A percentile compares a stretch with the other conserved stretches of the same genome.
These are phyloP conservation scores for Clonostachys sp. DNA, from an alignment of 2,329 filamentous ascomycete genomes.

Conservation along the genomic window DNA sequence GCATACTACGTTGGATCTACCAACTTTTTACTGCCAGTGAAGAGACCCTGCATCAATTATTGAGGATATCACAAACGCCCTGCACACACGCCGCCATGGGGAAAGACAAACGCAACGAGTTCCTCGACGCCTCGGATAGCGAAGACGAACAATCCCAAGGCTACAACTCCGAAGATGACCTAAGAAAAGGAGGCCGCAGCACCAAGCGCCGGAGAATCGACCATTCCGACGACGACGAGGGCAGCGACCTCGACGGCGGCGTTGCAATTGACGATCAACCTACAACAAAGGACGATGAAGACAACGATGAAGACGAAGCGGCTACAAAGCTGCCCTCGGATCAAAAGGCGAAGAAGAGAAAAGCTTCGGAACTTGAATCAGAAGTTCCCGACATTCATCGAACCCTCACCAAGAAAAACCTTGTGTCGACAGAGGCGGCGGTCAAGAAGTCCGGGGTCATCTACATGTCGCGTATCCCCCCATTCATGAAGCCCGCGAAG, in stretches of 20 bases:
- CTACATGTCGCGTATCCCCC: slow-evolving; percentile 79
- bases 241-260: slow-evolving; percentile 16
- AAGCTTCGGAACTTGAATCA: neutral
- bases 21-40: too few relatives aligned
- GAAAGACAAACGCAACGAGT: slow-evolving; percentile 67
- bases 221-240: slow-evolving; percentile 27
- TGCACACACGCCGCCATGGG: slow-evolving; percentile 42
- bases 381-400: neutral
- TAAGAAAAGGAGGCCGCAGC: slow-evolving; percentile 59
- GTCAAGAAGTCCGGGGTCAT: slow-evolving; percentile 74
- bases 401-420: slow-evolving; percentile 53
- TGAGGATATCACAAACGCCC: neutral
- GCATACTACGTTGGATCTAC: too few relatives aligned
- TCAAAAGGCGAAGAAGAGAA: slow-evolving; percentile 7
- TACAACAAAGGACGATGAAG: slow-evolving; percentile 4
- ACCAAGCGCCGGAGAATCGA: slow-evolving; percentile 61
- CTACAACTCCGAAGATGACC: slow-evolving; percentile 66
- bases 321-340: slow-evolving; percentile 10
- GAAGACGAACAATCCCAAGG: slow-evolving; percentile 53
- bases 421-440: slow-evolving; percentile 58
- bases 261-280: slow-evolving; percentile 8
- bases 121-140: slow-evolving; percentile 56
- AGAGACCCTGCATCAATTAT: too few relatives aligned
- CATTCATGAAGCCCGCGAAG: slow-evolving; percentile 83
- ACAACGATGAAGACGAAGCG: slow-evolving; percentile 12